Evolutionary conservation across 306 rosid genomes (phyloP).

Genomic region (Vicia faba): DNA sequence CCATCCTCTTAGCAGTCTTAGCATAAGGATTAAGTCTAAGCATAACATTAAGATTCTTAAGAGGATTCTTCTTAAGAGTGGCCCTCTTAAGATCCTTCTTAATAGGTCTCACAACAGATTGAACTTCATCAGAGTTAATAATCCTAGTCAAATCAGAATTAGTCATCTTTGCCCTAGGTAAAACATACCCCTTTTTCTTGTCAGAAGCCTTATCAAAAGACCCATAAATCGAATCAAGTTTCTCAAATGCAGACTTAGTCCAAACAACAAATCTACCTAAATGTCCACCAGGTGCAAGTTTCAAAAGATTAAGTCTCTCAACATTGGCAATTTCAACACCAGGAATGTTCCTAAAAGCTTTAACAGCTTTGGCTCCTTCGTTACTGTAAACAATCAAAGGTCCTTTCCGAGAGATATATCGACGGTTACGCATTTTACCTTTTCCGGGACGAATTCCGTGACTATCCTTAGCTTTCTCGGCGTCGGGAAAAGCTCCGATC

Average conservation of each 20-base stretch:
- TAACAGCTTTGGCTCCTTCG: neutral
- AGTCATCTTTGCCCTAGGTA: conserved; percentile 12
- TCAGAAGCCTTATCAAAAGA: conserved; percentile 17
- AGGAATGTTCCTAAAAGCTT: conserved; percentile 14
- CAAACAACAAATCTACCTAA: conserved; percentile 20
- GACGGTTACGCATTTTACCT: conserved; percentile 8
- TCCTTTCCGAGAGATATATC: neutral
- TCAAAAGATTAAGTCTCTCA: conserved; percentile 5
- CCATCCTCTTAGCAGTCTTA: conserved; percentile 21
- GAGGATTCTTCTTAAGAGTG: conserved; percentile 20
- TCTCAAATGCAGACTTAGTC: conserved; percentile 20
- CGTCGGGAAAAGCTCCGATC: conserved; percentile 68
- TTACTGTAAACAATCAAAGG: conserved; percentile 9
- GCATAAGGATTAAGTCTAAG: conserved; percentile 21
- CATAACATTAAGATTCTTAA: conserved; percentile 25
- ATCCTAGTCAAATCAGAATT: conserved; percentile 22
- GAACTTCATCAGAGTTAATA: conserved; percentile 19
- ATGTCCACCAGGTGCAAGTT: conserved; percentile 21
- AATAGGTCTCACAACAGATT: conserved; percentile 14
- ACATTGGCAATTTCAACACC: conserved; percentile 11
- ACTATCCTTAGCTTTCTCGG: conserved; percentile 74
- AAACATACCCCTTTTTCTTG: conserved; percentile 2
- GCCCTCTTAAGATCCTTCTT: conserved; percentile 18
- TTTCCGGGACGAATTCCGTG: conserved; percentile 33
- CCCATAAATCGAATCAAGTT: conserved; percentile 5